Evolutionary conservation across 1,284 basidiomycete genomes (phyloP), one percentile per base, ranked within the genome.

Genomic region (Ganoderma lucidum): DNA sequence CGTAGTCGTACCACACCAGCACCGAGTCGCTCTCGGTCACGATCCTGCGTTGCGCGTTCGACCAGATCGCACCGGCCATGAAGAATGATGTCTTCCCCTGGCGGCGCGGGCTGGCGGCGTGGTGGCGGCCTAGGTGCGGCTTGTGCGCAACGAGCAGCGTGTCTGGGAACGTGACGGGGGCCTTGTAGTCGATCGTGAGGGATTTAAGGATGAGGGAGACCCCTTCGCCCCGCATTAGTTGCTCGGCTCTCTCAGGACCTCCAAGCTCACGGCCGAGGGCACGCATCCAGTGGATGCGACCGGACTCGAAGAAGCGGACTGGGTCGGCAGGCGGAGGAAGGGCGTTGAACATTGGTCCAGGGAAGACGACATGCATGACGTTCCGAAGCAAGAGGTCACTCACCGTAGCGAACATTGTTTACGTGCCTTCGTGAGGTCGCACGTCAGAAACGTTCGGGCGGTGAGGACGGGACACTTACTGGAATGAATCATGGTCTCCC

Each of bases 1-100:
- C 89, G 72, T 93, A 93, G 76, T 92, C 88, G 69, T 93, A 93
- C 92, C 92, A 93, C 12, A 92, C 92, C 32, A 91, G 77, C 6
- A 85, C 83, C 64, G 89, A 87, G 75, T 88, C 87, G 1, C 88
- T 87, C 69, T 89, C 85, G 0, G 91, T 86, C 6, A 93, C 91
- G 65, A 91, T 82, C 9, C 84, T 80, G 53, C 84, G 28, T 76
- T 93, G 92, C 9, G 82, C 75, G 60, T 90, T 84, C 10, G 91
- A 92, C 79, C 88, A 93, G 23, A 90, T 87, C 28, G 83, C 84
- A 9, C 86, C 86, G 17, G 79, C 79, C 48, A 89, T 80, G 62
- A 82, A 78, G 76, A 93, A 88, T 70, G 84, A 80, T 17, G 81
- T 81, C 74, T 66, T 83, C 78, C 61, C 84, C 79, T 39, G 68